Base-by-base conservation (phyloP, 2,329 filamentous ascomycete genomes). In the Beauveria medogensis region DNA sequence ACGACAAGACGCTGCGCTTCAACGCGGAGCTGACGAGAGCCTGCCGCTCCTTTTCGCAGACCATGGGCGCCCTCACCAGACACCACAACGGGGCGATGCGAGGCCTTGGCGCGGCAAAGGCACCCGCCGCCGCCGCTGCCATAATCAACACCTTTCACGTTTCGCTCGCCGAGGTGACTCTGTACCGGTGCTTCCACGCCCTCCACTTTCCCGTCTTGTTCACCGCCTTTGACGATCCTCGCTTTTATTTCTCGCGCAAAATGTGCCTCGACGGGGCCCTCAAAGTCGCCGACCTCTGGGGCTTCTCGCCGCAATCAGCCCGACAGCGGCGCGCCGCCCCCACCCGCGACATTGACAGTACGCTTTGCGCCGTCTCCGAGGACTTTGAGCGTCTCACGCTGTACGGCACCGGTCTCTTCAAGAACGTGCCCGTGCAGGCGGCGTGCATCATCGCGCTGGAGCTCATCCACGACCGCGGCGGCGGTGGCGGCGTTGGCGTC, bases 221-320 rank as follows among this genome's bases (percentile, higher is more conserved):
- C 6, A 71, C 73, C 16, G 77, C 80, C 0, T 72, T 76, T 14
- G 69, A 74, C 1, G 74, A 82, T 44, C 77, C 79, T 0, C 72
- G 74, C 1, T 82, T 78, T 63, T 81, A 81, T 68, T 83, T 80
- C 68, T 82, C 80, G 0, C 75, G 79, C 22, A 81, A 82, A 62
- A 75, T 81, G 55, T 75, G 74, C 47, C 71, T 80, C 10, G 78
- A 81, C 65, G 73, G 72, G 10, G 73, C 72, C 0, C 66, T 76
- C 53, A 75, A 74, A 60, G 65, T 74, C 8, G 66, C 69, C 1
- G 69, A 72, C 53, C 69, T 74, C 10, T 72, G 69, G 62, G 66
- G 67, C 3, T 65, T 75, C 16, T 67, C 59, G 18, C 54, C 63
- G 2, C 63, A 64, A 22, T 60, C 60, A 3, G 63, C 53, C 2